A percentile compares a stretch with the other conserved stretches of the same genome.
Conservation (phyloP, 768 basidiomycete species). For the Podaxis sp. region DNA sequence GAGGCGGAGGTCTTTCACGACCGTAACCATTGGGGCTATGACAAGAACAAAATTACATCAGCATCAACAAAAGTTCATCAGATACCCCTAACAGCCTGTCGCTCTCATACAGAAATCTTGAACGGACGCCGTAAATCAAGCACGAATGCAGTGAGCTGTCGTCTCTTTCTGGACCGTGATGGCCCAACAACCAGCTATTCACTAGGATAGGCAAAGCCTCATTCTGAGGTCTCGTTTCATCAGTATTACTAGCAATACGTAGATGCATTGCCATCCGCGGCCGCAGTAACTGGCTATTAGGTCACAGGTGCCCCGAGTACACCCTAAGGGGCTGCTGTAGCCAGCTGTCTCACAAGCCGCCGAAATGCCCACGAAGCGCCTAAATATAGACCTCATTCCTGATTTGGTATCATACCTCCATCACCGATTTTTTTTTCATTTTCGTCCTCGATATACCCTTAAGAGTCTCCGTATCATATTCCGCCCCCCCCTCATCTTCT, state of each 20-base stretch:
- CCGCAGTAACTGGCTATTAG: no score
- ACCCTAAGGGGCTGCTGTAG: no score
- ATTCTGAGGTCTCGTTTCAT: no score
- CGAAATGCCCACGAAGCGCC: neutral
- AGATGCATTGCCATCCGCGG: no score
- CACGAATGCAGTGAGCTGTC: no score
- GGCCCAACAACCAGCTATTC: neutral
- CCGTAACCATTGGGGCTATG: constrained; percentile 6
- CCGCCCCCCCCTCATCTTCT: neutral
- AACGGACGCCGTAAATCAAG: no score
- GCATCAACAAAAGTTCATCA: constrained; percentile 2
- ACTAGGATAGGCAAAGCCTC: no score
- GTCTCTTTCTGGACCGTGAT: neutral
- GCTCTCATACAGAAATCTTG: neutral
- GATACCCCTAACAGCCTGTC: neutral
- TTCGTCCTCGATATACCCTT: neutral
- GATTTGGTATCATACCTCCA: neutral
- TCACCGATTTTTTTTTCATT: neutral
- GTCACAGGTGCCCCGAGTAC: no score
- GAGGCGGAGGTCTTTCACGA: neutral
- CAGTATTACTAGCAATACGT: no score
- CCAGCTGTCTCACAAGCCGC: neutral
- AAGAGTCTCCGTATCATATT: neutral
- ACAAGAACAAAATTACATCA: constrained; percentile 1
- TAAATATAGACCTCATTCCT: neutral